phyloP scores from a whole-genome alignment of 495 filamentous ascomycete genomes.

The Hypoxylon fuscum region DNA sequence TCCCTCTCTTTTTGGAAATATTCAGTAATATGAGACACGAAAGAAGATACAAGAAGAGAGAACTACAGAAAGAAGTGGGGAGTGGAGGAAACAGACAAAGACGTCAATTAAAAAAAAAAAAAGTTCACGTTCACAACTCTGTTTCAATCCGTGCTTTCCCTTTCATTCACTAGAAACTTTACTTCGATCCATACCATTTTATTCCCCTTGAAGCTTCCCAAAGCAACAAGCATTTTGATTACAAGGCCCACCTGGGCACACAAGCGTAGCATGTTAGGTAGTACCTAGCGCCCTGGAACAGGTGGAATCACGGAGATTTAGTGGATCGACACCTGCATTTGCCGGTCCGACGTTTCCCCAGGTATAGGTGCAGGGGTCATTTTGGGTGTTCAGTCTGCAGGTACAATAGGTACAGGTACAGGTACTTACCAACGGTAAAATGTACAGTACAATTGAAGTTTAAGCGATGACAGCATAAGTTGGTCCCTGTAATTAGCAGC shows the following conservation, averaged over 20 bases:
- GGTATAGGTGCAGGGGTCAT: constrained; percentile 14
- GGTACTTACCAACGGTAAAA: neutral
- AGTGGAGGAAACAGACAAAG: neutral
- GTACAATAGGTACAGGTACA: constrained; percentile 1
- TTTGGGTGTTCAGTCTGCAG: neutral
- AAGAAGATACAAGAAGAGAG: constrained; percentile 1
- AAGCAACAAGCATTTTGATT: no score
- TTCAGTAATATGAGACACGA: constrained; percentile 16
- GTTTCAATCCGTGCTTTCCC: no score
- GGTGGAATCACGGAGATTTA: constrained; percentile 23
- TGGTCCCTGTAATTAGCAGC: constrained; percentile 21
- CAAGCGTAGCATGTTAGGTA: constrained; percentile 23
- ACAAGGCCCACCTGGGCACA: constrained; percentile 8
- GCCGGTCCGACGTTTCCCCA: constrained; percentile 46
- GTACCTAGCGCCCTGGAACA: neutral
- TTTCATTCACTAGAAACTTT: no score
- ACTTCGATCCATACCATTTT: no score
- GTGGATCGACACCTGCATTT: constrained; percentile 17
- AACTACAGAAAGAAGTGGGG: no score
- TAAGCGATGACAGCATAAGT: constrained; percentile 6
- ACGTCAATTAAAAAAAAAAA: no score
- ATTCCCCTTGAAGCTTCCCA: constrained; percentile 43
- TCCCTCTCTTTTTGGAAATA: constrained; percentile 5
- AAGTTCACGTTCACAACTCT: no score
- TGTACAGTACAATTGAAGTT: neutral